Base-by-base conservation (phyloP, 179 eudicot species). In the Actinidia arguta region DNA sequence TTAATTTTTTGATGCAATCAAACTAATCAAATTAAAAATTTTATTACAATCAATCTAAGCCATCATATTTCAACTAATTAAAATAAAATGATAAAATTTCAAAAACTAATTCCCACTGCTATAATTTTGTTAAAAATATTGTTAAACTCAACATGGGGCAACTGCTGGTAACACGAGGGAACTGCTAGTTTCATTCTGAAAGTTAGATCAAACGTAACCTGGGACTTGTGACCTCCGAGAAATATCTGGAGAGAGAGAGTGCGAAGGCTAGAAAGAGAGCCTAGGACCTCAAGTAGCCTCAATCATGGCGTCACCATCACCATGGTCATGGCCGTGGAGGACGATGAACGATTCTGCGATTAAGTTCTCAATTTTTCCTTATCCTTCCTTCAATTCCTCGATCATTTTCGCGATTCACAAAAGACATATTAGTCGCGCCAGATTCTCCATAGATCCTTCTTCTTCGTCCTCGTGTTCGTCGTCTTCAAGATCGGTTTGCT, bases 251-350 rank as follows among this genome's bases (percentile, higher is more conserved):
- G 76, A 39, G 79, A 31, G 66, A 42, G 63, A 9, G 78, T 10
- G 10, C 11, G 78, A 74, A 55, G 2, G 61, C 6, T 52, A 36
- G 4, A 11, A 14, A 59, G 42, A 16, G 48, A 46, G 25, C 18
- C 36, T 44, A 31, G 71, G 22, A 16, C 76, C 16, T 48, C 58
- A n/a, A 46, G 24, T 36, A 44, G 17, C 48, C 47, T 68, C 61
- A 72, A 24, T 27, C 64, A 83, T 83, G 85, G 82, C 85, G 13
- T 70, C 85, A 39, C 54, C 51, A 22, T 52, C 78, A 6, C 64
- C 73, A 46, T 20, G 77, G 71, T 27, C 72, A 14, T 51, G 51
- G 24, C 56, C 73, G 22, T 70, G 78, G 78, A 78, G 59, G 78
- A 11, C 55, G 62, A 36, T 31, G 6, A 17, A 14, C 36, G 42